phyloP scores from a whole-genome alignment of 139 green algal genomes.

The Penium margaritaceum region DNA sequence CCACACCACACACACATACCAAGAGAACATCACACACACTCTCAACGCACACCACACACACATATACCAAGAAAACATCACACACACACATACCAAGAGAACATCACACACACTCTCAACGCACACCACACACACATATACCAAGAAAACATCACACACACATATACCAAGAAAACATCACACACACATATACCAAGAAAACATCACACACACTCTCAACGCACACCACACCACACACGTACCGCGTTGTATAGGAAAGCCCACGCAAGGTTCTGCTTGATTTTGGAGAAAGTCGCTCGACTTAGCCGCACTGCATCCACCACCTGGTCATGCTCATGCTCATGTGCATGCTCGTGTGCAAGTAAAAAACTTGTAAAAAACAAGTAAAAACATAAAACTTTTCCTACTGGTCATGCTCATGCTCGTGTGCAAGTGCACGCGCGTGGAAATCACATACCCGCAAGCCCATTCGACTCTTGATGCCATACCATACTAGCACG shows the following conservation, averaged over 20 bases:
- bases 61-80: background rate
- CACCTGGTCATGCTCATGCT: too few relatives aligned
- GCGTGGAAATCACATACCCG: too few relatives aligned
- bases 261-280: slow-evolving; percentile 85
- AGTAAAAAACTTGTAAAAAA: too few relatives aligned
- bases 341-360: too few relatives aligned
- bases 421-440: too few relatives aligned
- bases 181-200: background rate
- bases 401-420: too few relatives aligned
- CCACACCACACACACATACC: background rate
- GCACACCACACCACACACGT: slow-evolving; percentile 46
- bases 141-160: slow-evolving; percentile 42
- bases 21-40: background rate
- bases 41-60: too few relatives aligned
- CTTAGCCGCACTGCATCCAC: slow-evolving; percentile 54
- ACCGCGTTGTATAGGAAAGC: too few relatives aligned
- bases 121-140: slow-evolving; percentile 7
- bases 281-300: slow-evolving; percentile 71
- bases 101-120: slow-evolving; percentile 62
- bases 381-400: too few relatives aligned
- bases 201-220: slow-evolving; percentile 39
- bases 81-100: background rate
- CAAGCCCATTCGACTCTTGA: too few relatives aligned
- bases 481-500: too few relatives aligned
- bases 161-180: slow-evolving; percentile 55